phyloP scores from a whole-genome alignment of 106 monocot genomes.

The Vanilla planifolia region DNA sequence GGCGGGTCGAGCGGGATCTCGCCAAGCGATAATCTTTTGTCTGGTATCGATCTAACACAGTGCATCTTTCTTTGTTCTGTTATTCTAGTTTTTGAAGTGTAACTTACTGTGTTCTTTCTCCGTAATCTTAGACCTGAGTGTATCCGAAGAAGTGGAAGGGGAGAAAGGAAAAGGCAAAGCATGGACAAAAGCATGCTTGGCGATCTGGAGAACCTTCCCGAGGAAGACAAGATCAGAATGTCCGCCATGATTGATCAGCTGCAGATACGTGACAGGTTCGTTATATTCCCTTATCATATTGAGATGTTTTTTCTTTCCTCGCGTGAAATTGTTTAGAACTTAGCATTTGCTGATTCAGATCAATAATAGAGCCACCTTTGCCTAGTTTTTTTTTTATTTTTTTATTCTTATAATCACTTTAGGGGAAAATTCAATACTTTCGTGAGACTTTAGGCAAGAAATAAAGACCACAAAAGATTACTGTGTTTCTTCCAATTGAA shows the following conservation, averaged over 20 bases:
- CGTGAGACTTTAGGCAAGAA: too few relatives aligned
- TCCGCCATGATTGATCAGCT: slow-evolving; percentile 95
- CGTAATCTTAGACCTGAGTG: too few relatives aligned
- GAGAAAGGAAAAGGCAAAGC: slow-evolving; percentile 8
- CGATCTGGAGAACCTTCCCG: slow-evolving; percentile 71
- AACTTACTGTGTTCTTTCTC: too few relatives aligned
- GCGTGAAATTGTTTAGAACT: neutral
- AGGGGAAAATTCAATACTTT: too few relatives aligned
- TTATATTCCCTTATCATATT: neutral
- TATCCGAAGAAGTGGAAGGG: neutral
- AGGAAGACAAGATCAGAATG: slow-evolving; percentile 88
- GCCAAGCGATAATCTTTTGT: too few relatives aligned
- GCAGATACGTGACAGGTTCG: slow-evolving; percentile 90
- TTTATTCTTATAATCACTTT: too few relatives aligned
- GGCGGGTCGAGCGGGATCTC: too few relatives aligned
- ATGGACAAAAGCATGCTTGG: slow-evolving; percentile 96
- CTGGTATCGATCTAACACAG: too few relatives aligned
- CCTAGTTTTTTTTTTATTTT: neutral
- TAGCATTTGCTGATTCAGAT: neutral
- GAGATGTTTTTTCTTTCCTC: neutral
- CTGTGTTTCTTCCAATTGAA: too few relatives aligned
- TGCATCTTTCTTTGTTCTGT: too few relatives aligned
- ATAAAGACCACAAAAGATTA: too few relatives aligned
- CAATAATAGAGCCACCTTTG: neutral
- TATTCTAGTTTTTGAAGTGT: too few relatives aligned